Percentiles rank a stretch among this genome's conserved stretches.
phyloP scores from a whole-genome alignment of 2,329 filamentous ascomycete species.

The Drechslerella coelobrocha region DNA sequence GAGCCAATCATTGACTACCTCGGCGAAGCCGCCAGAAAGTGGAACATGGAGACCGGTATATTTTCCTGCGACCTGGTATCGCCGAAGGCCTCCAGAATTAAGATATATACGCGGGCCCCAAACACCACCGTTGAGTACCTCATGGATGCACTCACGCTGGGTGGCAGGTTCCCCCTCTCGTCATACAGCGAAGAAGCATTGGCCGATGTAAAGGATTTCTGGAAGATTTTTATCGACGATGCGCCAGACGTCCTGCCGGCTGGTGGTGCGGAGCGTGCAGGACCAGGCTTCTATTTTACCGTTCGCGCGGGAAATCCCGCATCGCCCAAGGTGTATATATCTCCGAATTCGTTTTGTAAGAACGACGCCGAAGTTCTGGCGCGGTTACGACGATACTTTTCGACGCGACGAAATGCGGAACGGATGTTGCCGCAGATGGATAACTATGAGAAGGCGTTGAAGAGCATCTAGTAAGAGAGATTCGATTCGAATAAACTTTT shows the following conservation, averaged over 20 bases:
- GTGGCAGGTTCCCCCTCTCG: conserved; percentile 48
- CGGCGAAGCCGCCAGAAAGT: conserved; percentile 49
- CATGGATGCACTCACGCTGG: conserved; percentile 54
- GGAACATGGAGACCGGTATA: conserved; percentile 54
- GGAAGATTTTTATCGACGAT: conserved; percentile 53
- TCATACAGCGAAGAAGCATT: conserved; percentile 51
- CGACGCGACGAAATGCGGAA: conserved; percentile 45
- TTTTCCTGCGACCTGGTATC: conserved; percentile 53
- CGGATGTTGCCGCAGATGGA: conserved; percentile 47
- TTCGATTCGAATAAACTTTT: not conserved
- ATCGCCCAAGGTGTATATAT: conserved; percentile 54
- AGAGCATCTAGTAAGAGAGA: conserved; percentile 50
- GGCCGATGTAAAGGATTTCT: conserved; percentile 52
- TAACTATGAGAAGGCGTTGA: conserved; percentile 52
- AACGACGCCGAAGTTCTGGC: conserved; percentile 53
- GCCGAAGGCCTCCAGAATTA: conserved; percentile 52
- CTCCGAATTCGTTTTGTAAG: conserved; percentile 53
- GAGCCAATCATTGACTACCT: conserved; percentile 54
- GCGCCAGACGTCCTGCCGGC: conserved; percentile 51
- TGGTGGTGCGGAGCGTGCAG: conserved; percentile 51
- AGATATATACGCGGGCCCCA: conserved; percentile 53
- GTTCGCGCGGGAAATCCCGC: conserved; percentile 51
- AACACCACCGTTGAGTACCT: conserved; percentile 53
- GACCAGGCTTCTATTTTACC: conserved; percentile 55
- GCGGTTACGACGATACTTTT: conserved; percentile 52